phyloP scores from a whole-genome alignment of 176 grass and related monocot species.

The Aegilops speltoides region DNA sequence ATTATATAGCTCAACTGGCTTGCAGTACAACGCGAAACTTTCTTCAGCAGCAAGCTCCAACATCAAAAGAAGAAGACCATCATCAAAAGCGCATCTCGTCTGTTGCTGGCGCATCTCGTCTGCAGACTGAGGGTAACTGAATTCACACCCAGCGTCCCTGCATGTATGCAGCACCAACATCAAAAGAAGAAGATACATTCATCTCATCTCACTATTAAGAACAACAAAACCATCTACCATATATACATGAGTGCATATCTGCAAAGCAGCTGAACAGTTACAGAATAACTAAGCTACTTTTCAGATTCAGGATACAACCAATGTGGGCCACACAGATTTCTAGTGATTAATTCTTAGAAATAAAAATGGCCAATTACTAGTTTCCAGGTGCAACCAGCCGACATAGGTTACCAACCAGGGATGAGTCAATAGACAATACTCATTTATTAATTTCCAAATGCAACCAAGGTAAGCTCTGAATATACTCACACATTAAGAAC shows the following conservation, averaged over 20 bases:
- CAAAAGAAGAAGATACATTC: neutral
- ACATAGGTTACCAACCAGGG: neutral
- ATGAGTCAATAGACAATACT: neutral
- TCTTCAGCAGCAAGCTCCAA: slow-evolving; percentile 85
- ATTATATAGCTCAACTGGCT: slow-evolving; percentile 94
- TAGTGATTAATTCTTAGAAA: neutral
- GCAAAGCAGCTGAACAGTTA: neutral
- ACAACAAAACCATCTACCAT: neutral
- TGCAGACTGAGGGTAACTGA: slow-evolving; percentile 35
- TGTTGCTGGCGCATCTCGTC: too few relatives aligned
- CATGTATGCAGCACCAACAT: slow-evolving; percentile 5
- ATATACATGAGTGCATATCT: neutral
- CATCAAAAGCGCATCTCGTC: too few relatives aligned
- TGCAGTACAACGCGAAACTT: slow-evolving; percentile 82
- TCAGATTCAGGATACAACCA: neutral
- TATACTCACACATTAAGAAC: neutral
- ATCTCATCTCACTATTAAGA: neutral
- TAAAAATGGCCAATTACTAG: neutral
- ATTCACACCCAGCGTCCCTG: slow-evolving; percentile 45
- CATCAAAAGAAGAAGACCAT: too few relatives aligned
- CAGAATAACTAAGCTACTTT: slow-evolving; percentile 10
- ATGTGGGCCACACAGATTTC: neutral
- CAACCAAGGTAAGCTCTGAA: neutral
- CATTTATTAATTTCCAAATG: neutral
- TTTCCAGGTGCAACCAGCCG: neutral